Base-by-base conservation (phyloP, 2,329 filamentous ascomycete genomes). In the Pseudogymnoascus sp. region DNA sequence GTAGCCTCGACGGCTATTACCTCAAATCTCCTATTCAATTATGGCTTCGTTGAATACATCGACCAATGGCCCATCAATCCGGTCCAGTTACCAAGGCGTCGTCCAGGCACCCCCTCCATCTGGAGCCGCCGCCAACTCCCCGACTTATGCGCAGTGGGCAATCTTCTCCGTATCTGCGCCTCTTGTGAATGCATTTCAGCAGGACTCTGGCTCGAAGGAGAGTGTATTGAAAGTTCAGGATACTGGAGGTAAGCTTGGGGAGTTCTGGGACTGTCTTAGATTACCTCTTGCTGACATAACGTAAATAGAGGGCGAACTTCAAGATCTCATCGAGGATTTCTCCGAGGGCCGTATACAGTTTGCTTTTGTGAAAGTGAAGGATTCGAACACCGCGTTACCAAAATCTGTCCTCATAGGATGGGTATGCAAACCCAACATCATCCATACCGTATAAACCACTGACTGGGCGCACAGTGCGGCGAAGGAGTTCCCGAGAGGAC, bases 401-500 rank as follows among this genome's bases (percentile, higher is more conserved):
- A 99, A 99, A 79, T 89, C 87, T 73, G 90, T 96, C 63, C 81
- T 99, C 67, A 91, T 99, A 72, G 92, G 89, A 67, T 99, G 94
- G 89, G 82, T 84, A 71, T 64, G 77, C 71, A 58, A 28, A 58
- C 25, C 32, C 18, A 54, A 34, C 54, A 34, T 41, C 34, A 38
- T 22, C 25, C 50, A 25, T 35, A 34, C n/a, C 57, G 57, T 32
- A 14, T 20, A 58, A 34, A 35, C n/a, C 58, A 59, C 70, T 72
- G 62, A 72, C 65, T 62, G 11, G 58, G 22, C n/a, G 43, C 59
- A 58, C 65, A 81, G 89, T 99, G 94, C 74, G 94, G 94, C 67
- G 93, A 95, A 71, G 94, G 94, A 68, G 94, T 99, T 14, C 94
- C 94, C n/a, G 94, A 99, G 77, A 83, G 93, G 70, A 97, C 93